Base-by-base conservation (phyloP, 1,284 basidiomycete genomes). In the Cryptococcus sp. region DNA sequence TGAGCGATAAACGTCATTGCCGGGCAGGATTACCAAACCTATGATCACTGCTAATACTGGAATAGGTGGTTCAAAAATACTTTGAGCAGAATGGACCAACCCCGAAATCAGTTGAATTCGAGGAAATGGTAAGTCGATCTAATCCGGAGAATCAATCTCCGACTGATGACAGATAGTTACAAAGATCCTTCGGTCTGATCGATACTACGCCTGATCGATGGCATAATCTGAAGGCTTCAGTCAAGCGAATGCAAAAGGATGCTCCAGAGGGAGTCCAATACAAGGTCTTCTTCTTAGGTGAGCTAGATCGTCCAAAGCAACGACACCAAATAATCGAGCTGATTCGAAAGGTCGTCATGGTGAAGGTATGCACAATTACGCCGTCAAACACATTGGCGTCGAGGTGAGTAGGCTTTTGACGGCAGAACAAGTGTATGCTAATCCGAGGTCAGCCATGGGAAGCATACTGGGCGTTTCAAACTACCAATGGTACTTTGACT, bases 381-480 rank as follows among this genome's bases (percentile, higher is more conserved):
- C 79, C 0, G 84, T 86, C 62, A 72, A 73, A 7, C 86, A 87
- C 65, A 88, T 92, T 67, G 88, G 89, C 0, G 80, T 80, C 1
- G 59, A 79, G 68, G 83, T 82, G 58, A 58, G 79, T 32, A 42
- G 5, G 10, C 15, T 23, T 13, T 49, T 30, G 13, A 34, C 46
- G 41, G 32, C 31, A 3, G 8, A 0, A 33, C 35, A 13, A 44
- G 34, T n/a, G 30, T 10, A 8, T 10, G 46, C 10, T n/a, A 2
- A 48, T 23, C 33, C 43, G 46, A 51, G 31, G 13, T 4, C 58
- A 79, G 78, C 58, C 59, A 52, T 79, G 78, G 78, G 74, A 79
- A 58, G 62, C 68, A 46, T 74, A 87, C 63, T 92, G 85, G 85
- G 82, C 88, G 0, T 84, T 82, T 64, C 68, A 86, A 23, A 78